Conservation (phyloP, 164 flowering plant species). For the Litsea cubeba region DNA sequence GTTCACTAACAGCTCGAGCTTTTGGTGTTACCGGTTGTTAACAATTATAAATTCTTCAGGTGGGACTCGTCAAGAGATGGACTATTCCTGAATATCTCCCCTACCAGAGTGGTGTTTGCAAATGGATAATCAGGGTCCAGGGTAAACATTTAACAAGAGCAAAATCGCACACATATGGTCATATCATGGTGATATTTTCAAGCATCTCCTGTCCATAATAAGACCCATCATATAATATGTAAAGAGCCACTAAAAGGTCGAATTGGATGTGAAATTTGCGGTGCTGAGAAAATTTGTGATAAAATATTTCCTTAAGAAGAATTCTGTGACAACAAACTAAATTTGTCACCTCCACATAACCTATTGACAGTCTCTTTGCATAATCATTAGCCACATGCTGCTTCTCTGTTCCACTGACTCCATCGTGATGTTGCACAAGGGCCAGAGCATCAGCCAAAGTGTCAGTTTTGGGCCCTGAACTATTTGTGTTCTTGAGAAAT, state of each 20-base stretch:
- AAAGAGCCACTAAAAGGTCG: not conserved
- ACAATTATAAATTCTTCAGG: not conserved
- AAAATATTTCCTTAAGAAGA: not conserved
- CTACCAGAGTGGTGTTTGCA: not conserved
- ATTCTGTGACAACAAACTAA: not conserved
- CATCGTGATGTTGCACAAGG: constrained; percentile 98
- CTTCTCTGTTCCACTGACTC: constrained; percentile 85
- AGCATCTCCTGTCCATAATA: not conserved
- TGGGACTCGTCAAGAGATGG: not conserved
- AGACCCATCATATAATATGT: not conserved
- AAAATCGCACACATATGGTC: not conserved
- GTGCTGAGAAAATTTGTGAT: not conserved
- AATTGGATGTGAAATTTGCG: not conserved
- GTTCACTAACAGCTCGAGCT: too few species aligned
- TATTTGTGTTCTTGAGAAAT: constrained; percentile 55
- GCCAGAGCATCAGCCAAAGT: constrained; percentile 87
- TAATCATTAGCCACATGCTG: constrained; percentile 97
- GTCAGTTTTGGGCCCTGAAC: constrained; percentile 60
- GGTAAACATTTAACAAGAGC: not conserved
- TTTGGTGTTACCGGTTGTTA: too few species aligned
- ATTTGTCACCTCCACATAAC: constrained; percentile 60
- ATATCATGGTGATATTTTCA: not conserved
- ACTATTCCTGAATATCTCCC: not conserved
- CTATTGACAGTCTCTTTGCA: constrained; percentile 75
- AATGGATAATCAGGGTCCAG: not conserved